Percentiles rank a stretch among this genome's conserved stretches.
These are phyloP conservation scores for Microthlaspi erraticum DNA, from an alignment of 345 rosid species.

Conservation along the genomic window DNA sequence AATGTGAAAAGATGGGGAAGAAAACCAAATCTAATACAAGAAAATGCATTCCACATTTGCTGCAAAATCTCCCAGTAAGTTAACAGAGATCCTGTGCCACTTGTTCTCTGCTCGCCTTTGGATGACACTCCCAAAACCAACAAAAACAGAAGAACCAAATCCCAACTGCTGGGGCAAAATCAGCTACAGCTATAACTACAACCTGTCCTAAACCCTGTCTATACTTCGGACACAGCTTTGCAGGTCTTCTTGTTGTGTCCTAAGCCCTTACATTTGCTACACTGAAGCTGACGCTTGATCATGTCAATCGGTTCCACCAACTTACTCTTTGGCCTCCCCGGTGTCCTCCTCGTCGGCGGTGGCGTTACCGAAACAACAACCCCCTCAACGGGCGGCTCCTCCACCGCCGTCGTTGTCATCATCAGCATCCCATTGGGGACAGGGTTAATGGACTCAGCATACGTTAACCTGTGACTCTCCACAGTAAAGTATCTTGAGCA, in stretches of 20 bases:
- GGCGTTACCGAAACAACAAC: slow-evolving; percentile 66
- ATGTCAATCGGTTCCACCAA: slow-evolving; percentile 64
- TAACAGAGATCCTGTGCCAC: not conserved
- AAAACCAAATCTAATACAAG: not conserved
- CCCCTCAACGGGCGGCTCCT: slow-evolving; percentile 45
- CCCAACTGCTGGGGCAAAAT: slow-evolving; percentile 11
- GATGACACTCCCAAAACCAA: slow-evolving; percentile 12
- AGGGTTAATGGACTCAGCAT: slow-evolving; percentile 75
- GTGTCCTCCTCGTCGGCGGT: slow-evolving; percentile 77
- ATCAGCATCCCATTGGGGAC: slow-evolving; percentile 64
- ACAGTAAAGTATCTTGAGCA: slow-evolving; percentile 75
- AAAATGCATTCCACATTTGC: not conserved
- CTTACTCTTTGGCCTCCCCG: slow-evolving; percentile 81
- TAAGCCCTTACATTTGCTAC: slow-evolving; percentile 95
- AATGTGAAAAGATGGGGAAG: not conserved
- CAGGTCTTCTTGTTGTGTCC: slow-evolving; percentile 96
- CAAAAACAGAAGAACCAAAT: slow-evolving; percentile 8
- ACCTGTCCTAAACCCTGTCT: slow-evolving; percentile 4
- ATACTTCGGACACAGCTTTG: slow-evolving; percentile 48
- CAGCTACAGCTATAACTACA: slow-evolving; percentile 34
- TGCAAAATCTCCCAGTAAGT: not conserved
- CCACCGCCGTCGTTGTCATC: slow-evolving; percentile 34
- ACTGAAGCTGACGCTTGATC: slow-evolving; percentile 82
- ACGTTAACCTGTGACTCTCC: slow-evolving; percentile 57
- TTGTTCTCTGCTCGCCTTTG: slow-evolving; percentile 3